A percentile compares a stretch with the other conserved stretches of the same genome.
Evolutionary conservation across 805 yeast species (phyloP).

Genomic region (Candida namnaoensis): DNA sequence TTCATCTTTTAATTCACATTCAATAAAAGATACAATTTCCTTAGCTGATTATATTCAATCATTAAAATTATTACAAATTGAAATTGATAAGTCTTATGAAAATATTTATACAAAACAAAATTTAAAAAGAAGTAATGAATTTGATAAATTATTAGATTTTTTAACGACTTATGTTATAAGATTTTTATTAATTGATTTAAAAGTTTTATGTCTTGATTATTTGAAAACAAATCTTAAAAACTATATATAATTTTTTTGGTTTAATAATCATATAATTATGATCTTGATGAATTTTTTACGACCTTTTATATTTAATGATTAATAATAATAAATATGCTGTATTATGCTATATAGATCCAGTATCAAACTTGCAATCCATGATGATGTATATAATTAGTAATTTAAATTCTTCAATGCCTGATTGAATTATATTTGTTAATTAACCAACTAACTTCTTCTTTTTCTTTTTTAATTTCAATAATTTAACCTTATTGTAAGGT

Average conservation of each 20-base stretch:
- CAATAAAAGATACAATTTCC: neutral
- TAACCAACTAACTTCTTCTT: slow-evolving; percentile 3
- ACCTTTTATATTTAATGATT: no score
- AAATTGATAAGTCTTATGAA: neutral
- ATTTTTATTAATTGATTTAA: neutral
- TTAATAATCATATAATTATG: no score
- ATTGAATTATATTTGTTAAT: no score
- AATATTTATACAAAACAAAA: no score
- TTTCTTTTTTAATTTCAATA: slow-evolving; percentile 24
- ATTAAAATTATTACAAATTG: neutral
- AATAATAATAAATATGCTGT: no score
- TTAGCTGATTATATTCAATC: neutral
- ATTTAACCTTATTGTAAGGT: slow-evolving; percentile 19
- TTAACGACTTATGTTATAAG: neutral
- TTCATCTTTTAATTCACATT: neutral
- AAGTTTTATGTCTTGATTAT: neutral
- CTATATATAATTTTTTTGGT: no score
- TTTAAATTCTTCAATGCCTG: no score
- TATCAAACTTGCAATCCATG: no score
- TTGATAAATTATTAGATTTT: neutral
- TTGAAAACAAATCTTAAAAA: no score
- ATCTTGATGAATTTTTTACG: no score
- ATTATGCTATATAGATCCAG: no score
- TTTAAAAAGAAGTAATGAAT: neutral
- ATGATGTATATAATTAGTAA: no score